phyloP scores from a whole-genome alignment of 441 rosid species.

The Gossypium schwendimanii region DNA sequence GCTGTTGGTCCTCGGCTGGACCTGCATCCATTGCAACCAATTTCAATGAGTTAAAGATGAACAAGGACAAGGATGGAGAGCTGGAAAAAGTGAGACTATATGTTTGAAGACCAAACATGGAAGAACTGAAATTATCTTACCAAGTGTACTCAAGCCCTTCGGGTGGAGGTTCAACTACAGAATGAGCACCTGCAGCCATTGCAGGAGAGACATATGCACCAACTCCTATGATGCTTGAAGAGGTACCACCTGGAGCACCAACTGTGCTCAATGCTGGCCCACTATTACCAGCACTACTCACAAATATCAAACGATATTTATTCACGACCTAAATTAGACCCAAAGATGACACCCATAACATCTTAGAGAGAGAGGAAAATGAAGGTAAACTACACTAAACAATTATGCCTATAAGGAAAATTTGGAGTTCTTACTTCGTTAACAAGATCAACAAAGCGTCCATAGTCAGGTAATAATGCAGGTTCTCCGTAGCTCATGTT shows the following conservation, averaged over 20 bases:
- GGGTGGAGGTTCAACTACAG: constrained; percentile 80
- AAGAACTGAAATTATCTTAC: constrained; percentile 31
- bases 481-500: constrained; percentile 98
- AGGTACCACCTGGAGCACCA: constrained; percentile 98
- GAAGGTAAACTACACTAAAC: constrained; percentile 1
- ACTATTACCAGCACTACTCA: constrained; percentile 98
- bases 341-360: constrained; percentile 6
- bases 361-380: constrained; percentile 13
- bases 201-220: constrained; percentile 99
- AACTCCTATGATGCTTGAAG: constrained; percentile 88
- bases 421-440: constrained; percentile 59
- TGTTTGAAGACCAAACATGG: constrained; percentile 7
- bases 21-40: constrained; percentile 46
- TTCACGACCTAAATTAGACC: constrained; percentile 63
- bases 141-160: constrained; percentile 98
- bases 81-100: not conserved
- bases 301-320: constrained; percentile 77
- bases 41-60: constrained; percentile 14
- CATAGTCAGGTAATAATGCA: constrained; percentile 83
- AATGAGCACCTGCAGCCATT: constrained; percentile 97
- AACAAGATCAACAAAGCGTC: constrained; percentile 93
- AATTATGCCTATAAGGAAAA: constrained; percentile 14
- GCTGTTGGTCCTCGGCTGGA: constrained; percentile 97
- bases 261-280: constrained; percentile 97
- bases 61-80: constrained; percentile 1